phyloP scores from a whole-genome alignment of 345 rosid species.

The Salix caprea region DNA sequence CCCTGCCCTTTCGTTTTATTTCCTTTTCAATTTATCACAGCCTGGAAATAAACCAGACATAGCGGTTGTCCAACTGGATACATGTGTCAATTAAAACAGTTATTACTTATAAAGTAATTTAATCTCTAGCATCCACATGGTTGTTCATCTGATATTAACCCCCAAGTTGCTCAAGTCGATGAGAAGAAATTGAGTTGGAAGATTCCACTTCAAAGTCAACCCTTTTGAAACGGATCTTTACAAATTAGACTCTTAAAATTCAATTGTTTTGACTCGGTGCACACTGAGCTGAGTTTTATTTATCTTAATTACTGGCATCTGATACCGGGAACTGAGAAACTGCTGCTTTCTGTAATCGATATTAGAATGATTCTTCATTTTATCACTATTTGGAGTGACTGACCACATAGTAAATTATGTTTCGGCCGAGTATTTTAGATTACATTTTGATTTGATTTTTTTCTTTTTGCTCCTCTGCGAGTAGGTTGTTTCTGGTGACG shows the following conservation, averaged over 20 bases:
- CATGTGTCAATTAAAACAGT: no score
- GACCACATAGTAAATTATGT: neutral
- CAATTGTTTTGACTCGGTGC: neutral
- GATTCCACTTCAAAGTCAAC: no score
- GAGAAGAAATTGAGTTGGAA: no score
- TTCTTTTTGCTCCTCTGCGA: constrained; percentile 1
- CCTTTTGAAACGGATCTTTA: neutral
- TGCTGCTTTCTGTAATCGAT: neutral
- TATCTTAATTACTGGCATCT: neutral
- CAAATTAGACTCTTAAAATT: neutral
- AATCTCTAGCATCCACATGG: no score
- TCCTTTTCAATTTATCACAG: neutral
- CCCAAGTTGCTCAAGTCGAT: no score
- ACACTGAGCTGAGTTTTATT: neutral
- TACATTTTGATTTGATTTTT: neutral
- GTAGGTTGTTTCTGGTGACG: constrained; percentile 79
- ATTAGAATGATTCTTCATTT: neutral
- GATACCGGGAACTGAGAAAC: neutral
- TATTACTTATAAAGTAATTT: no score
- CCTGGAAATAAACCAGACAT: no score
- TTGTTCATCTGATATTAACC: no score
- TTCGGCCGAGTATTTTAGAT: neutral
- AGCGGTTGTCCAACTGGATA: no score
- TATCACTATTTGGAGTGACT: no score
- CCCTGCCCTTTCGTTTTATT: neutral